Conservation (phyloP, 2,329 filamentous ascomycete genomes). For the Fusarium continuum region DNA sequence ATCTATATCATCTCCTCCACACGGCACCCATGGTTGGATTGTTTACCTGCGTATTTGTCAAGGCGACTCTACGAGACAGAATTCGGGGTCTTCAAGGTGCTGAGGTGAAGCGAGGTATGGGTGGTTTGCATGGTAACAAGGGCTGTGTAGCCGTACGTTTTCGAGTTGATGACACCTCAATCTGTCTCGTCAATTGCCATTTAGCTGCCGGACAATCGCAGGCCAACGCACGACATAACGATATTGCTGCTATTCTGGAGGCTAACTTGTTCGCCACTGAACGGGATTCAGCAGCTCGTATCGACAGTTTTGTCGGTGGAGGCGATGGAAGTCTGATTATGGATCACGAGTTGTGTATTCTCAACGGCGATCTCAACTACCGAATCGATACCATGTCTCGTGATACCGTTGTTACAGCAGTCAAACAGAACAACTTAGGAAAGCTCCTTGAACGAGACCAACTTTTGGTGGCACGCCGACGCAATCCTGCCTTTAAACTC, state of each 20-base stretch:
- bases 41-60: conserved; percentile 96
- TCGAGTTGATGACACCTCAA: conserved; percentile 88
- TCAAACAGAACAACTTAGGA: conserved; percentile 80
- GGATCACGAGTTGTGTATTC: conserved; percentile 95
- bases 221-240: conserved; percentile 90
- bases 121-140: conserved; percentile 95
- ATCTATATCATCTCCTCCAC: conserved; percentile 86
- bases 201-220: conserved; percentile 92
- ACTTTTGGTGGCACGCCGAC: conserved; percentile 84
- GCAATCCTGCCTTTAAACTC: conserved; percentile 89
- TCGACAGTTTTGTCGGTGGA: conserved; percentile 87
- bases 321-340: conserved; percentile 94
- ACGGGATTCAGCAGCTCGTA: conserved; percentile 70
- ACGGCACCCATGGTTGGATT: conserved; percentile 88
- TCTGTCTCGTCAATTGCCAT: conserved; percentile 98
- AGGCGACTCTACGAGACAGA: conserved; percentile 76
- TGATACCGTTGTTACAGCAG: conserved; percentile 87
- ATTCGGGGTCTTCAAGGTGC: conserved; percentile 81
- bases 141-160: conserved; percentile 94
- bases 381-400: conserved; percentile 97
- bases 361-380: conserved; percentile 98
- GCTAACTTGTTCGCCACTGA: conserved; percentile 77
- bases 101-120: conserved; percentile 96
- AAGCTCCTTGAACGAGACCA: conserved; percentile 95
- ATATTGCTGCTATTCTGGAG: conserved; percentile 90